Base-by-base conservation (phyloP, 1,284 basidiomycete genomes). In the Ustilago loliicola region DNA sequence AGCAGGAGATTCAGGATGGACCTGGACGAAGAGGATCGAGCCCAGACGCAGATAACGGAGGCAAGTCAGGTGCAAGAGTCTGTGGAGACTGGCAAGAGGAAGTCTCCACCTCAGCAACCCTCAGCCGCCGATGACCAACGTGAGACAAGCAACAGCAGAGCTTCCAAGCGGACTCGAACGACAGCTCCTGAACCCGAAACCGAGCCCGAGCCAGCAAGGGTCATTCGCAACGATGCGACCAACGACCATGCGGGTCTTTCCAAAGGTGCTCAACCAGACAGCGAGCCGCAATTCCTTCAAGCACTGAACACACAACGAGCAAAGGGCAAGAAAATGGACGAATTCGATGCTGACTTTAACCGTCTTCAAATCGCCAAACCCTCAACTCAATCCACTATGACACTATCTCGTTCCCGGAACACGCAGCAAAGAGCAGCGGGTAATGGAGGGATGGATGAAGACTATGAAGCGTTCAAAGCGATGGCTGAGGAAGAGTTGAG, bases 261-360 rank as follows among this genome's bases (percentile, higher is more conserved):
- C 0, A 36, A 59, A 3, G 76, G 76, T 29, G 67, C 70, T 13
- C 55, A 66, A 25, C 70, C 79, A 3, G 79, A 80, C 47, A 55
- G 59, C n/a, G 75, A 83, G 32, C 72, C 74, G 3, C 59, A 70
- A 27, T 83, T 83, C 61, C 72, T 83, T 19, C 68, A 73, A 55
- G 80, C 80, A 3, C 65, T 83, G 61, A 72, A 67, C 58, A 80
- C 77, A 2, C 69, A 75, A 50, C 69, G 67, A 15, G 77, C 79
- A 23, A 65, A 72, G 36, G 68, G 70, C 21, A 78, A 72, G 32
- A 66, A 61, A 42, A 65, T 79, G 61, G 81, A 83, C 64, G 70
- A 69, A 11, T 83, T 82, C 50, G 81, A 83, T 50, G 70, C 72
- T 51, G 81, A 83, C 30, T 83, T 83, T 61, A 79, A 83, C 52